Evolutionary conservation across 805 yeast species (phyloP).

Genomic region (Blastobotrys terrestris): DNA sequence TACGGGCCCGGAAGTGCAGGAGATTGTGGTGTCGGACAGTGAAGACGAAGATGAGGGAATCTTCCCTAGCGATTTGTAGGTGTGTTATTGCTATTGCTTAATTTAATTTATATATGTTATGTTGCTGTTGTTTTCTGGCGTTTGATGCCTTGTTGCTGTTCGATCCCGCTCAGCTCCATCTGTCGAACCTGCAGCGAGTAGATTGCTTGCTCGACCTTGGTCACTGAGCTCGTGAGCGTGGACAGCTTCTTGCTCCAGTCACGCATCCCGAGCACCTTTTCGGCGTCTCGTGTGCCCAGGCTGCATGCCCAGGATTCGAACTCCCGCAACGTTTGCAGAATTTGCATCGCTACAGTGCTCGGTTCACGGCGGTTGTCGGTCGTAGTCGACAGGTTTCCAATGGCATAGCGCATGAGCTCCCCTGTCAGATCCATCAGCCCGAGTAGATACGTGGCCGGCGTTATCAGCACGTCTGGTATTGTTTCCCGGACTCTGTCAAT

Average conservation of each 20-base stretch:
- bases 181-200: slow-evolving; percentile 10
- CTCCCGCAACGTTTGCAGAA: slow-evolving; percentile 12
- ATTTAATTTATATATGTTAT: not conserved
- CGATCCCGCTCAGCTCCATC: not conserved
- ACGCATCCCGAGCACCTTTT: slow-evolving; percentile 3
- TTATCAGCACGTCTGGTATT: slow-evolving; percentile 11
- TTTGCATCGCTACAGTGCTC: slow-evolving; percentile 13
- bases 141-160: not conserved
- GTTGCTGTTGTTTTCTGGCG: not conserved
- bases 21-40: slow-evolving; percentile 9
- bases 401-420: slow-evolving; percentile 37
- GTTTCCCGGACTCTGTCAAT: not conserved
- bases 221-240: slow-evolving; percentile 15
- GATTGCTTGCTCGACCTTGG: slow-evolving; percentile 21
- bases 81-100: not conserved
- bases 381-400: slow-evolving; percentile 23
- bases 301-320: slow-evolving; percentile 8
- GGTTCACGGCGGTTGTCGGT: not conserved
- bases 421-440: slow-evolving; percentile 40
- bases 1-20: slow-evolving; percentile 9
- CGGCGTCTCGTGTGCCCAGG: not conserved
- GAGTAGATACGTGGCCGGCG: slow-evolving; percentile 33
- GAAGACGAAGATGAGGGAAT: slow-evolving; percentile 10
- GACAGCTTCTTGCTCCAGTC: slow-evolving; percentile 17
- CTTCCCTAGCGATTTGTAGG: not conserved